Conservation (phyloP, 1,284 basidiomycete genomes). For the Sanghuangporus sanghuang region DNA sequence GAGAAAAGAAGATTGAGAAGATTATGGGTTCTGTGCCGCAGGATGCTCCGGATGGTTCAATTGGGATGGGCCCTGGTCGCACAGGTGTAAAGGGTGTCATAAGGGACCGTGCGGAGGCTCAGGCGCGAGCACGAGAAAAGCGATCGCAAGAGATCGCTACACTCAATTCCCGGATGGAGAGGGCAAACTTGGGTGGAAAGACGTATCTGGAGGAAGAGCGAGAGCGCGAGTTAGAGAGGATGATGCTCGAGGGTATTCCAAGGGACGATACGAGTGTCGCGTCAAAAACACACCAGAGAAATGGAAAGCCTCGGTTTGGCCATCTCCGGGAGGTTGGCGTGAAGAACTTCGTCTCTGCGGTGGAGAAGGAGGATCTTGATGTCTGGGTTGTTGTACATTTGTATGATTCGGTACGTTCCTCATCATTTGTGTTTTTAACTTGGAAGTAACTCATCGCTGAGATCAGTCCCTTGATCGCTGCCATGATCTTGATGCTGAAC, state of each 20-base stretch:
- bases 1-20: conserved; percentile 19
- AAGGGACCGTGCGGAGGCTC: conserved; percentile 67
- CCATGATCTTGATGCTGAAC: conserved; percentile 60
- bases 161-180: conserved; percentile 53
- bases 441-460: not conserved
- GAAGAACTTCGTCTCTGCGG: conserved; percentile 66
- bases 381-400: conserved; percentile 81
- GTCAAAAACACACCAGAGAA: conserved; percentile 27
- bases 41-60: conserved; percentile 31
- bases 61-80: conserved; percentile 79
- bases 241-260: conserved; percentile 32
- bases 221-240: conserved; percentile 40
- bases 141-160: conserved; percentile 44
- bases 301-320: conserved; percentile 58
- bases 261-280: conserved; percentile 31
- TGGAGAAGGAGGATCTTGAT: conserved; percentile 66
- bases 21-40: conserved; percentile 24
- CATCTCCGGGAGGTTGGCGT: conserved; percentile 78
- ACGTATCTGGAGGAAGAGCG: conserved; percentile 69
- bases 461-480: conserved; percentile 69
- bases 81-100: conserved; percentile 85
- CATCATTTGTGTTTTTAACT: not conserved
- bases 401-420: conserved; percentile 69
- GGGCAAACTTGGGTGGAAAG: conserved; percentile 45
- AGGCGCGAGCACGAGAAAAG: conserved; percentile 43